Percentiles rank a stretch among this genome's conserved stretches.
These are phyloP conservation scores for Diplogelasinospora grovesii DNA, from an alignment of 495 filamentous ascomycete species.

Conservation along the genomic window DNA sequence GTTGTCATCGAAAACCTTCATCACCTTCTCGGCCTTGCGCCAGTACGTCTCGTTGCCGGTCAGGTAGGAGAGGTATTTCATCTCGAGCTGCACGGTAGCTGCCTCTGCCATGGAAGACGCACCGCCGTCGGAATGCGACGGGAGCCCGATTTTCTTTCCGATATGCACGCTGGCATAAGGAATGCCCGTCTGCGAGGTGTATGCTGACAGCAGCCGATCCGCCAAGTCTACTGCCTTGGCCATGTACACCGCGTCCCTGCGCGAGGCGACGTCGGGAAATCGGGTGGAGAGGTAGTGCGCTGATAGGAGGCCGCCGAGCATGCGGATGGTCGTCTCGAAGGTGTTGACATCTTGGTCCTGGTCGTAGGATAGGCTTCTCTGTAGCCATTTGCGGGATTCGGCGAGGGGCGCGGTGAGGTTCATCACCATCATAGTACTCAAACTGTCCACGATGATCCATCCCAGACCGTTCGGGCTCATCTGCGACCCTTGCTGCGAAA, in stretches of 20 bases:
- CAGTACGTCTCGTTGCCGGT: slow-evolving; percentile 90
- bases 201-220: slow-evolving; percentile 78
- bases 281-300: slow-evolving; percentile 85
- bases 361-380: slow-evolving; percentile 73
- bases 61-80: slow-evolving; percentile 94
- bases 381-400: slow-evolving; percentile 85
- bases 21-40: slow-evolving; percentile 83
- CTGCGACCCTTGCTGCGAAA: slow-evolving; percentile 66
- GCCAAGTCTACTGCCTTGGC: slow-evolving; percentile 93
- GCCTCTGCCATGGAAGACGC: slow-evolving; percentile 93
- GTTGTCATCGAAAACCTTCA: slow-evolving; percentile 80
- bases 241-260: slow-evolving; percentile 83
- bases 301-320: slow-evolving; percentile 90
- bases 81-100: slow-evolving; percentile 85
- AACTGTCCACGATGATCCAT: slow-evolving; percentile 95
- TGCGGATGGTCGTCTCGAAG: slow-evolving; percentile 97
- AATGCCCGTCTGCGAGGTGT: slow-evolving; percentile 76
- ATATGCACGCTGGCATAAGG: slow-evolving; percentile 90
- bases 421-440: slow-evolving; percentile 98
- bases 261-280: slow-evolving; percentile 60
- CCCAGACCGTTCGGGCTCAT: slow-evolving; percentile 82
- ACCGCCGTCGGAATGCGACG: slow-evolving; percentile 74
- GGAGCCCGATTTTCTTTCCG: slow-evolving; percentile 61
- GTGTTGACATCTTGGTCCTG: slow-evolving; percentile 94
- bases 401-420: slow-evolving; percentile 82